Conservation (phyloP, 2,329 filamentous ascomycete species). For the Epicoccum sorghinum region DNA sequence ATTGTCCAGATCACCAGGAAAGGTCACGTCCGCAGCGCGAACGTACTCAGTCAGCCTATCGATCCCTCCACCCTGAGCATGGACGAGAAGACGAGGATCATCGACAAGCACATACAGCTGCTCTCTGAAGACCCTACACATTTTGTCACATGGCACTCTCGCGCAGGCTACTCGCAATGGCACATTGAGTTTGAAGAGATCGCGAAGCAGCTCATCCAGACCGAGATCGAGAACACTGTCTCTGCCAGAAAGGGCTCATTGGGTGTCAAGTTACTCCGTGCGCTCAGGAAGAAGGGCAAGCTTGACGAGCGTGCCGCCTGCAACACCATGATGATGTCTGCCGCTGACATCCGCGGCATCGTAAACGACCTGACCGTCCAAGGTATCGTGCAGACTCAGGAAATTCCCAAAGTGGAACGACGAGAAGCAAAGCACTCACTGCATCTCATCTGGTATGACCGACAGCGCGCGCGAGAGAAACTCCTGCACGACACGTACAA, state of each 20-base stretch:
- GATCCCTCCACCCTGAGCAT: conserved; percentile 32
- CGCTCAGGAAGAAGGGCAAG: conserved; percentile 85
- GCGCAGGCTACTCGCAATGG: conserved; percentile 73
- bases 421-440: conserved; percentile 82
- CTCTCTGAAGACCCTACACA: conserved; percentile 69
- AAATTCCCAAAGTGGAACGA: conserved; percentile 86
- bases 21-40: conserved; percentile 28
- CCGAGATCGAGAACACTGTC: conserved; percentile 82
- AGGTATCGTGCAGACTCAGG: conserved; percentile 89
- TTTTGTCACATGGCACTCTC: conserved; percentile 72
- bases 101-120: conserved; percentile 75
- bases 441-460: conserved; percentile 91
- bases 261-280: conserved; percentile 81
- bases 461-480: conserved; percentile 70
- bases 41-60: conserved; percentile 31
- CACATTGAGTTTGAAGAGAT: conserved; percentile 81
- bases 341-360: conserved; percentile 82
- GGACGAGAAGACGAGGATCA: conserved; percentile 40
- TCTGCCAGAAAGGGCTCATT: conserved; percentile 76
- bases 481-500: conserved; percentile 86
- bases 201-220: conserved; percentile 71
- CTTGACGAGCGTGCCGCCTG: conserved; percentile 92
- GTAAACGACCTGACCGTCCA: conserved; percentile 85
- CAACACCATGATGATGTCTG: conserved; percentile 79
- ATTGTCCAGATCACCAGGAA: conserved; percentile 31